Conservation (phyloP, 345 rosid genomes). For the Erysimum cheiranthoides region DNA sequence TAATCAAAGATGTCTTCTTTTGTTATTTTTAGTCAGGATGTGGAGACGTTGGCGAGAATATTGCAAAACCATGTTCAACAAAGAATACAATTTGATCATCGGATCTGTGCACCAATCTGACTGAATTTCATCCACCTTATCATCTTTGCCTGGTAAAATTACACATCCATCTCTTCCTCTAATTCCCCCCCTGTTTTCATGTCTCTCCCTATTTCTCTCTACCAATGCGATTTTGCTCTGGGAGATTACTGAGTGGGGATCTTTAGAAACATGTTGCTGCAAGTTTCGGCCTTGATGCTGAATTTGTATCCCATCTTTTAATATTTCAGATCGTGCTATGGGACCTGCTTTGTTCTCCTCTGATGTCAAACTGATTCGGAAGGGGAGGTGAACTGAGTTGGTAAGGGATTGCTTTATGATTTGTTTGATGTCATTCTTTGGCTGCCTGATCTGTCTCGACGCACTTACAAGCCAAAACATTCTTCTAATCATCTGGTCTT, state of each 20-base stretch:
- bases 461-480: constrained; percentile 52
- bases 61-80: constrained; percentile 33
- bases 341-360: constrained; percentile 46
- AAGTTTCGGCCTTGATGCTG: constrained; percentile 3
- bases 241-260: background rate
- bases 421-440: constrained; percentile 81
- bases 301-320: constrained; percentile 13
- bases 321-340: constrained; percentile 40
- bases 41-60: constrained; percentile 30
- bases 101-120: constrained; percentile 34
- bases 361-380: constrained; percentile 50
- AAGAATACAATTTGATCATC: constrained; percentile 15
- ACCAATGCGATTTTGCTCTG: constrained; percentile 10
- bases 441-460: constrained; percentile 64
- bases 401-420: constrained; percentile 46
- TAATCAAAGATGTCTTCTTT: constrained; percentile 17
- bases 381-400: constrained; percentile 38
- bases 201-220: background rate
- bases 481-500: constrained; percentile 52
- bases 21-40: constrained; percentile 42
- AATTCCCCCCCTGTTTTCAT: background rate
- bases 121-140: constrained; percentile 25
- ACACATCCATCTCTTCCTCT: constrained; percentile 29
- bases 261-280: constrained; percentile 21
- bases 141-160: constrained; percentile 31